Base-by-base conservation (phyloP, 1,139 yeast genomes). In the Hyphopichia buzzinii region DNA sequence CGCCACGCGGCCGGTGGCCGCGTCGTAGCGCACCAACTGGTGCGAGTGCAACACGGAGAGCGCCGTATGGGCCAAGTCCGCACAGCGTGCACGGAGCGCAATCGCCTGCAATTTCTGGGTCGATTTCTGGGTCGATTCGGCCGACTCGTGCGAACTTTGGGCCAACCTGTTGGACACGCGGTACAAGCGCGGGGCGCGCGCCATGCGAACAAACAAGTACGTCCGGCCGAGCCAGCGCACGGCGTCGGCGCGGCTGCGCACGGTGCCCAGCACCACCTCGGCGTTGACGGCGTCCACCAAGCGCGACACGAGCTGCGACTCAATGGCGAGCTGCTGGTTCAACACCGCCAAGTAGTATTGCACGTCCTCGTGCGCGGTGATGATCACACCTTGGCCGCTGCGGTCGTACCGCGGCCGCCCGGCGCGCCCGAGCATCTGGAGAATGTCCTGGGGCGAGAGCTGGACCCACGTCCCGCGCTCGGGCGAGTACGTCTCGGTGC, bases 401-500 rank as follows among this genome's bases (percentile, higher is more conserved):
- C 80, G 80, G 58, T 92, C 98, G 59, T 85, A 92, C 39, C 97
- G 72, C 0, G 98, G 98, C 57, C 98, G 76, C 48, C 98, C 98
- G 24, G 98, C 98, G 64, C 98, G 79, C 30, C 98, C 98, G 21
- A 85, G 62, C 97, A 92, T 92, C 62, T 92, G 98, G 12, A 92
- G 63, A 23, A 92, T 85, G 63, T 92, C 98, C 52, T 90, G 97
- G 0, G 97, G 95, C 0, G 96, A 84, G 10, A 92, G 64, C 49
- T 87, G 95, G 2, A 81, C 79, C 96, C 97, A 90, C 1, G 77
- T 64, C 35, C 97, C 96, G 44, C 77, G 77, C 48, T 85, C 94
- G 0, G 99, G 97, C 2, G 94, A 84, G 52, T 92, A 94, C 0
- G 92, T 82, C 50, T 89, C 95, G 0, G 98, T 92, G 0, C 97